Base-by-base conservation (phyloP, 2,329 filamentous ascomycete genomes). In the Dryadomyces sulphureus region DNA sequence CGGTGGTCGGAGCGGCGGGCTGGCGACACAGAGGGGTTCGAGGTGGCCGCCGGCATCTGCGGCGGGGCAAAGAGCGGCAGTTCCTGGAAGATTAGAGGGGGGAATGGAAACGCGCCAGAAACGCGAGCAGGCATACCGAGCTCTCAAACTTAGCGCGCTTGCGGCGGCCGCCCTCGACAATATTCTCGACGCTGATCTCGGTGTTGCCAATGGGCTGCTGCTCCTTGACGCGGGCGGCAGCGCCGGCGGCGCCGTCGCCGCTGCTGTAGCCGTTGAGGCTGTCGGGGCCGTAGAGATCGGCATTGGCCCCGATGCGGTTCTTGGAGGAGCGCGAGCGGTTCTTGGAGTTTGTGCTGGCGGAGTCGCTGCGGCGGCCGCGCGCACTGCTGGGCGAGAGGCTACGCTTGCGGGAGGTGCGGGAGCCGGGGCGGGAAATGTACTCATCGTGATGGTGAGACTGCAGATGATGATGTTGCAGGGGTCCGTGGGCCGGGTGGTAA, bases 111-210 rank as follows among this genome's bases (percentile, higher is more conserved):
- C 54, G 12, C 27, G 17, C 7, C 8, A 30, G 32, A 9, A 38
- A 43, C 45, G 11, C 39, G 3, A 36, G 16, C 11, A 36, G 4
- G 34, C 90, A 80, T 82, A 96, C 90, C 65, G 90, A 95, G 69
- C 90, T 96, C 64, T 96, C 90, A 67, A 83, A 83, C 65, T 94
- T 95, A 57, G 90, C 86, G 59, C 88, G 79, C 71, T 96, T 95
- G 60, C 92, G 81, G 63, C 92, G 82, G 54, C 90, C 89, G 59
- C 93, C 92, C 65, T 96, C 90, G 50, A 98, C 84, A 63, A 98
- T 96, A 61, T 98, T 98, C 56, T 95, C 89, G 55, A 95, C 78
- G 61, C 90, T 96, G 59, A 98, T 98, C 56, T 98, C 92, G 16
- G 92, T 94, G 60, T 87, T 95, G 42, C 86, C 88, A 57, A 94